A percentile compares a stretch with the other conserved stretches of the same genome.
phyloP scores from a whole-genome alignment of 2,329 filamentous ascomycete species.

The Fusarium sp. region DNA sequence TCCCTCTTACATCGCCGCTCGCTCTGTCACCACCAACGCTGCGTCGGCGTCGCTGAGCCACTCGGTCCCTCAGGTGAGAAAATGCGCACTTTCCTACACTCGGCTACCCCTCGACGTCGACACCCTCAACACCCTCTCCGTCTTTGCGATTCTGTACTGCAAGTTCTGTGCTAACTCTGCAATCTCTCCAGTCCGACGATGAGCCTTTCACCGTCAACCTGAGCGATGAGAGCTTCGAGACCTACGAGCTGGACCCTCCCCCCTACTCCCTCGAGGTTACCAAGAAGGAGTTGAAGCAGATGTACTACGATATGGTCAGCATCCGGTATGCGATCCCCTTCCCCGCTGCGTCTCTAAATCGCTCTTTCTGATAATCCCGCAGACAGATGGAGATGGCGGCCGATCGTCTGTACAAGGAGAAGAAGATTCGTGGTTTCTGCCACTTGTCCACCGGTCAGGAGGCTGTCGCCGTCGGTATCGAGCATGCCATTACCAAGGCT shows the following conservation, averaged over 20 bases:
- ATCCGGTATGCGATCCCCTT: constrained; percentile 75
- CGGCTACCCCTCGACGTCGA: constrained; percentile 11
- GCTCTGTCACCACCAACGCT: constrained; percentile 94
- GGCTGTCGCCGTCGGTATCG: constrained; percentile 96
- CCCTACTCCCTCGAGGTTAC: constrained; percentile 92
- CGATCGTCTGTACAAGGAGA: constrained; percentile 99
- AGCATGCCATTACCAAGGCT: constrained; percentile 90
- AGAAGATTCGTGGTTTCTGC: constrained; percentile 99
- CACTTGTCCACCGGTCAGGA: constrained; percentile 98
- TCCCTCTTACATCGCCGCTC: constrained; percentile 64
- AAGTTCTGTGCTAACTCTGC: constrained; percentile 30
- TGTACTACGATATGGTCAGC: constrained; percentile 98
- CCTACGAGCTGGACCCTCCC: constrained; percentile 97
- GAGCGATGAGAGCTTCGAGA: constrained; percentile 99
- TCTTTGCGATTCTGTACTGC: neutral
- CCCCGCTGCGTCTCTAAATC: neutral
- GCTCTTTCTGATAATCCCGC: constrained; percentile 49
- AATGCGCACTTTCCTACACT: constrained; percentile 42
- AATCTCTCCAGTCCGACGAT: constrained; percentile 80
- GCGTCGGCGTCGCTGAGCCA: constrained; percentile 91
- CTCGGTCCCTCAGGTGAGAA: constrained; percentile 66
- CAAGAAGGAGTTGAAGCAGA: constrained; percentile 98
- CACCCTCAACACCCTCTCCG: neutral
- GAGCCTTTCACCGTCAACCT: constrained; percentile 92
- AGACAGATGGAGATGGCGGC: constrained; percentile 99